Evolutionary conservation across 306 rosid species (phyloP).

Genomic region (Luffa aegyptiaca): DNA sequence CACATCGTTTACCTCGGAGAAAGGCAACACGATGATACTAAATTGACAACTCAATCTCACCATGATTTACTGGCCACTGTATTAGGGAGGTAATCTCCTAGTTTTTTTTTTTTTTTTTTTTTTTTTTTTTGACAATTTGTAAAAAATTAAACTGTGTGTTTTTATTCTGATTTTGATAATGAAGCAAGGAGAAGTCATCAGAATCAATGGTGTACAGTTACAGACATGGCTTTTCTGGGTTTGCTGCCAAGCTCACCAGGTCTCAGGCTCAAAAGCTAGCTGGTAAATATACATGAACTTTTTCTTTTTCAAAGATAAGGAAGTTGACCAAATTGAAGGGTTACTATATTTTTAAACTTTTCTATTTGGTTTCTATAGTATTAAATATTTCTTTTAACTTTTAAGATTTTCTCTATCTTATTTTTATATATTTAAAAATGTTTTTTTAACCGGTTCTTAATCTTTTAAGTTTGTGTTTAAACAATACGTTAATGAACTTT

Average conservation of each 20-base stretch:
- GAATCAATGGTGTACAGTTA: constrained; percentile 65
- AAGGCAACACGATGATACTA: constrained; percentile 31
- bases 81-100: constrained; percentile 45
- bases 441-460: too few relatives aligned
- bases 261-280: constrained; percentile 32
- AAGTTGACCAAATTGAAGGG: not conserved
- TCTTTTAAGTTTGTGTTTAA: too few relatives aligned
- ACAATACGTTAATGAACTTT: too few relatives aligned
- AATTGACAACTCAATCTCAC: constrained; percentile 35
- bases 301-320: too few relatives aligned
- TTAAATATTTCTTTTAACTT: too few relatives aligned
- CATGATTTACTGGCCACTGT: constrained; percentile 43
- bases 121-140: too few relatives aligned
- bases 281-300: constrained; percentile 26
- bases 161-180: constrained; percentile 15
- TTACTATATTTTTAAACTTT: too few relatives aligned
- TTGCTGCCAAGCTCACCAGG: constrained; percentile 65
- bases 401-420: too few relatives aligned
- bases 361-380: too few relatives aligned
- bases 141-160: not conserved
- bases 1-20: constrained; percentile 69
- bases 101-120: too few relatives aligned
- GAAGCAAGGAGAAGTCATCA: constrained; percentile 67
- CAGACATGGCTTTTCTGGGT: constrained; percentile 78
- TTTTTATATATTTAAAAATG: too few relatives aligned